These are phyloP conservation scores for Collybiopsis confluens DNA, from an alignment of 768 basidiomycete genomes.

Conservation along the genomic window DNA sequence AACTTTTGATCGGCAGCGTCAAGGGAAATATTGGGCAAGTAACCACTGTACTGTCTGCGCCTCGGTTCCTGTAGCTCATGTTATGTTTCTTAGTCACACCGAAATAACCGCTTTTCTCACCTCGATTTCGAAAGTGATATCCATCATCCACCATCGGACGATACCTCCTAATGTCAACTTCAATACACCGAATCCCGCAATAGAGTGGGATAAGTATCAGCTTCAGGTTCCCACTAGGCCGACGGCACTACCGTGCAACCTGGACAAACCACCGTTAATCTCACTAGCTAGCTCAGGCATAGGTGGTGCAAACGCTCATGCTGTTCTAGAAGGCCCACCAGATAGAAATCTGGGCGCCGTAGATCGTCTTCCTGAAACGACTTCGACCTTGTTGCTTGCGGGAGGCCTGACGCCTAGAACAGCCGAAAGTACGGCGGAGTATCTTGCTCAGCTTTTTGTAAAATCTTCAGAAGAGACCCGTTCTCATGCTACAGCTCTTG, in stretches of 20 bases:
- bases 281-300: constrained; percentile 41
- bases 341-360: neutral
- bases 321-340: constrained; percentile 32
- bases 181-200: constrained; percentile 28
- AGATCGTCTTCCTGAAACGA: constrained; percentile 30
- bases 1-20: constrained; percentile 36
- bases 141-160: constrained; percentile 28
- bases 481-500: no score
- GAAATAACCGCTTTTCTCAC: constrained; percentile 41
- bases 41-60: constrained; percentile 5
- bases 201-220: constrained; percentile 33
- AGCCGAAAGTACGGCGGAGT: no score
- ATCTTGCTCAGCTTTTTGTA: neutral
- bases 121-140: constrained; percentile 38
- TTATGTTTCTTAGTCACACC: constrained; percentile 23
- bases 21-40: constrained; percentile 43
- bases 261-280: constrained; percentile 25
- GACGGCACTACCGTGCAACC: constrained; percentile 18
- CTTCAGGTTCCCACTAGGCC: constrained; percentile 30
- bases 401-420: no score
- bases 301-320: constrained; percentile 40
- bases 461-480: constrained; percentile 17
- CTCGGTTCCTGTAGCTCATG: neutral
- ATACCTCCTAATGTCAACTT: constrained; percentile 41
- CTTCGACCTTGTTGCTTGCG: constrained; percentile 13